Evolutionary conservation across 2,329 filamentous ascomycete species (phyloP).

Genomic region (Xylariaceae sp.): DNA sequence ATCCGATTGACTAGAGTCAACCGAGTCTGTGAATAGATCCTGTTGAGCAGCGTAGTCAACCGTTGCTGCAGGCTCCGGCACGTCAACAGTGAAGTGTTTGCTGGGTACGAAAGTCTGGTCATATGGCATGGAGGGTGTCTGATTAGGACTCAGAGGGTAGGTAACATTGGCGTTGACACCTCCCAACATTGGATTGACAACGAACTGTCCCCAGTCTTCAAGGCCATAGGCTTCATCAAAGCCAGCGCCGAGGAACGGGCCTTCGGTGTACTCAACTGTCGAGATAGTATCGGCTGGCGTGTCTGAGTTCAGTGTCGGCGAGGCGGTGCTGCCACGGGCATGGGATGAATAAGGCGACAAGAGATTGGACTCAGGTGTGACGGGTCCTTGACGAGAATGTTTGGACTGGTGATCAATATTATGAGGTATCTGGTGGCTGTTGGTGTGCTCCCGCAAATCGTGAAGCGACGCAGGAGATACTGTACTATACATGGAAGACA

Average conservation of each 20-base stretch:
- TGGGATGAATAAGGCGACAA: slow-evolving; percentile 44
- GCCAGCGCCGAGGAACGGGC: slow-evolving; percentile 50
- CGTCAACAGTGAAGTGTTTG: slow-evolving; percentile 2
- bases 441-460: slow-evolving; percentile 31
- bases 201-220: slow-evolving; percentile 8
- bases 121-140: slow-evolving; percentile 46
- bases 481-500: slow-evolving; percentile 42
- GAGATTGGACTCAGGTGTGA: slow-evolving; percentile 36
- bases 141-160: slow-evolving; percentile 50
- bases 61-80: slow-evolving; percentile 34
- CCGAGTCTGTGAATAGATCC: slow-evolving; percentile 30
- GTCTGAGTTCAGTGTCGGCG: slow-evolving; percentile 36
- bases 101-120: slow-evolving; percentile 33
- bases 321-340: slow-evolving; percentile 36
- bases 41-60: slow-evolving; percentile 41
- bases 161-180: slow-evolving; percentile 10
- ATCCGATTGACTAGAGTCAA: slow-evolving; percentile 29
- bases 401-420: slow-evolving; percentile 25
- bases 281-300: slow-evolving; percentile 50
- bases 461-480: slow-evolving; percentile 38
- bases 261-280: slow-evolving; percentile 40
- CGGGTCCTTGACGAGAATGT: slow-evolving; percentile 26
- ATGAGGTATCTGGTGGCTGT: slow-evolving; percentile 30
- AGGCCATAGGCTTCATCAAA: slow-evolving; percentile 34
- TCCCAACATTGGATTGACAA: slow-evolving; percentile 6